Base-by-base conservation (phyloP, 2,329 filamentous ascomycete species). In the Macrophomina tecta region DNA sequence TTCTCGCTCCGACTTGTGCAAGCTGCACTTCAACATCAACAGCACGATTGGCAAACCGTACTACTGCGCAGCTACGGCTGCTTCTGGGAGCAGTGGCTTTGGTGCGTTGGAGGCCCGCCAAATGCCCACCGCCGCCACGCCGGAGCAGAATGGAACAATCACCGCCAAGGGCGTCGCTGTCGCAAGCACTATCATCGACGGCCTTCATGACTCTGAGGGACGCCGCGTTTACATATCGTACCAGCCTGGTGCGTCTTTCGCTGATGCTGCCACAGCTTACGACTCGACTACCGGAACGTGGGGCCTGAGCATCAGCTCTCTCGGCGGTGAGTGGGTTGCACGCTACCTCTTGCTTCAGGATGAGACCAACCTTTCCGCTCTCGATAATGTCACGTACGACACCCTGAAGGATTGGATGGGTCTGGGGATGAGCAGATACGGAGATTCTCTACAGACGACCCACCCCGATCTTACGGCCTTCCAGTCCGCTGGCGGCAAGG, bases 371-470 rank as follows among this genome's bases (percentile, higher is more conserved):
- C 56, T 64, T 8, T 12, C 56, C 4, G 18, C 28, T n/a, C 68
- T 75, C 0, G 65, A 71, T 23, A 68, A 72, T 75, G 81, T 87
- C 34, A 86, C 84, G 23, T 87, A 87, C 73, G 84, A 87, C 72
- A 86, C 82, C 0, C 78, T 88, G 5, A 78, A 80, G n/a, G 78
- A 80, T 12, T 88, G 84, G 84, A 87, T 87, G 78, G 77, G 73
- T 5, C 84, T 81, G 4, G 79, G 82, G 78, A 71, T 82, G 55
- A 78, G 9, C 40, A 46, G 77, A 46, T 88, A 85, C 74, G 68
- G 77, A 32, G 83, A 85, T 69, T 82, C 73, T 53, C 78, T 87
- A 3, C 85, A 87, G 70, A 87, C 85, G 5, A 86, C 82, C 0
- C 71, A 81, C n/a, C 83, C 84, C 0, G 85, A 88, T 69, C 78